Conservation (phyloP, 176 grass and related monocot genomes). For the Eragrostis curvula region DNA sequence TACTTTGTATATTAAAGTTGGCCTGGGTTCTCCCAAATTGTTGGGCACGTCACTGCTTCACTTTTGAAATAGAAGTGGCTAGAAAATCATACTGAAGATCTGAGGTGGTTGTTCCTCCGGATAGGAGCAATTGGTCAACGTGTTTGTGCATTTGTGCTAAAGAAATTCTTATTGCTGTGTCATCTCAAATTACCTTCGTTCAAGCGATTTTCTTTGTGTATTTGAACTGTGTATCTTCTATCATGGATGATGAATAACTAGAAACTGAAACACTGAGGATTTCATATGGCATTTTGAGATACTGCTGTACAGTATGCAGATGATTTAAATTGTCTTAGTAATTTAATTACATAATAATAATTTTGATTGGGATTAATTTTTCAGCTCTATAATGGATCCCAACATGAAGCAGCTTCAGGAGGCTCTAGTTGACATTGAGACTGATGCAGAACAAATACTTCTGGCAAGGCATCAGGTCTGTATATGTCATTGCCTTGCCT, state of each 20-base stretch:
- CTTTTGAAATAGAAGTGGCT: background rate
- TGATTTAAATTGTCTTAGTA: constrained; percentile 1
- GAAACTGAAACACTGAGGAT: background rate
- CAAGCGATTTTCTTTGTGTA: background rate
- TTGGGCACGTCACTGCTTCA: background rate
- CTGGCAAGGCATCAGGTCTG: constrained; percentile 84
- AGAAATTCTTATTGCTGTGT: background rate
- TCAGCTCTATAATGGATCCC: constrained; percentile 61
- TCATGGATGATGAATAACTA: background rate
- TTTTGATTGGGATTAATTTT: constrained; percentile 24
- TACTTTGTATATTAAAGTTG: background rate
- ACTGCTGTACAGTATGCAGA: background rate
- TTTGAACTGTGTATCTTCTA: background rate
- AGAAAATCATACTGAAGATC: background rate
- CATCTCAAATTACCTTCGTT: background rate
- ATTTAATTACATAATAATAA: background rate
- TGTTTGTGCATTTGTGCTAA: background rate
- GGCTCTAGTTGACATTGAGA: constrained; percentile 72
- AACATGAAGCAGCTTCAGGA: constrained; percentile 69
- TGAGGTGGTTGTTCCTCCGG: background rate
- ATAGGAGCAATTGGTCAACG: background rate
- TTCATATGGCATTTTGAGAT: background rate
- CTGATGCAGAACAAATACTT: constrained; percentile 79
- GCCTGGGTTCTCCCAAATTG: background rate
- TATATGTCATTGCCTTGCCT: background rate